A percentile compares a stretch with the other conserved stretches of the same genome.
Evolutionary conservation across 192 early-diverging fungal species (phyloP).

Genomic region (Podila clonocystis): DNA sequence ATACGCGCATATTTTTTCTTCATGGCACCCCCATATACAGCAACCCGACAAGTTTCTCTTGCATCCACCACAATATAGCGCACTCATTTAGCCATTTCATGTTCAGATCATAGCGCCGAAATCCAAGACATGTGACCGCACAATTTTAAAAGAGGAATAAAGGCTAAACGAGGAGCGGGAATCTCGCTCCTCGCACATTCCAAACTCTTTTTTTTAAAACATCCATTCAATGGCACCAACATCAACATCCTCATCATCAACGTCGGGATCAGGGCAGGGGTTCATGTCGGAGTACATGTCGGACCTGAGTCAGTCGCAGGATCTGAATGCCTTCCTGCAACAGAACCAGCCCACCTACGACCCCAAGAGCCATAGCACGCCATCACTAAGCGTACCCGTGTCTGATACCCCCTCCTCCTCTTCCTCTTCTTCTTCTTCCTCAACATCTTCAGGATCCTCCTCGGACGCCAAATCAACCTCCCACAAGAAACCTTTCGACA

Average conservation of each 20-base stretch:
- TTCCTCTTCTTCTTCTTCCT: background rate
- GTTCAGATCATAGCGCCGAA: too few relatives aligned
- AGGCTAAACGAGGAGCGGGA: too few relatives aligned
- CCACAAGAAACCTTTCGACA: slow-evolving; percentile 4
- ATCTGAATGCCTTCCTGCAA: slow-evolving; percentile 45
- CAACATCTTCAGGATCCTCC: slow-evolving; percentile 3
- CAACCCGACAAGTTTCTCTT: too few relatives aligned
- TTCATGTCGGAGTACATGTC: slow-evolving; percentile 52
- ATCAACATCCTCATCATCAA: slow-evolving; percentile 15
- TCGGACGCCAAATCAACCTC: background rate
- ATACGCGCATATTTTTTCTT: too few relatives aligned
- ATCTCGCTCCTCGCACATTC: too few relatives aligned
- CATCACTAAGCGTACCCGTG: background rate
- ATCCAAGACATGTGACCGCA: too few relatives aligned
- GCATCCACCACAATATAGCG: too few relatives aligned
- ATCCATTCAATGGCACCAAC: slow-evolving; percentile 11
- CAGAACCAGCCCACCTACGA: slow-evolving; percentile 42
- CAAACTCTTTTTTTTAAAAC: background rate
- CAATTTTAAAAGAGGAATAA: too few relatives aligned
- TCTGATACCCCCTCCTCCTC: slow-evolving; percentile 1
- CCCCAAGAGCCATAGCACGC: slow-evolving; percentile 9
- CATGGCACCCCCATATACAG: too few relatives aligned
- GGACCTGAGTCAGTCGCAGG: slow-evolving; percentile 37
- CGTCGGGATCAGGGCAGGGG: slow-evolving; percentile 8
- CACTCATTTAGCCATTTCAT: too few relatives aligned